These are phyloP conservation scores for Diplodia seriata DNA, from an alignment of 2,329 filamentous ascomycete species.

Conservation along the genomic window DNA sequence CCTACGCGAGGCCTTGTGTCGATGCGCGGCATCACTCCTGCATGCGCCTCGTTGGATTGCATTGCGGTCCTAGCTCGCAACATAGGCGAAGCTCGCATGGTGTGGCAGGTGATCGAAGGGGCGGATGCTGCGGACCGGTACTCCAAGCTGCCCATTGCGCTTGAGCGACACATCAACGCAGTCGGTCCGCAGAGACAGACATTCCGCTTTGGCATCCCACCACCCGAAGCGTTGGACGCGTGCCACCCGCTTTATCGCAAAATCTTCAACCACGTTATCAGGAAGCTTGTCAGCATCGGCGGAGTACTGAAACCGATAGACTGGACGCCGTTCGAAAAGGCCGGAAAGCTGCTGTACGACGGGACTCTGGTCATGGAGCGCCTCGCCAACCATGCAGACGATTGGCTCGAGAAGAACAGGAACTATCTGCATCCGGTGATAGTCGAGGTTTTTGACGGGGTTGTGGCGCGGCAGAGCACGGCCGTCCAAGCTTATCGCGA, in stretches of 20 bases:
- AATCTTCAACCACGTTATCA: constrained; percentile 43
- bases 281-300: constrained; percentile 41
- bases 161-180: constrained; percentile 46
- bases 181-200: constrained; percentile 45
- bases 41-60: constrained; percentile 65
- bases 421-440: constrained; percentile 59
- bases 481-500: constrained; percentile 46
- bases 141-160: constrained; percentile 52
- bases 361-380: constrained; percentile 65
- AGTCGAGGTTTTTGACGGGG: constrained; percentile 49
- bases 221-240: constrained; percentile 50
- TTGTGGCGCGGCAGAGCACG: constrained; percentile 40
- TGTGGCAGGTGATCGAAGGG: constrained; percentile 57
- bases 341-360: constrained; percentile 62
- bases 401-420: constrained; percentile 43
- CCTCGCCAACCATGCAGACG: constrained; percentile 50
- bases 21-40: constrained; percentile 62
- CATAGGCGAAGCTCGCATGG: constrained; percentile 56
- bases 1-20: constrained; percentile 59
- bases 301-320: constrained; percentile 43
- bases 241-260: constrained; percentile 52
- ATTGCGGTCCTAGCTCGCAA: constrained; percentile 61
- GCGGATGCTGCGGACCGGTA: constrained; percentile 61
- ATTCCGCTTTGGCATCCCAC: constrained; percentile 60
- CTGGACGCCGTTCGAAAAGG: constrained; percentile 56